Percentiles rank a stretch among this genome's conserved stretches.
Conservation (phyloP, 768 basidiomycete species). For the Pleurotus giganteus region DNA sequence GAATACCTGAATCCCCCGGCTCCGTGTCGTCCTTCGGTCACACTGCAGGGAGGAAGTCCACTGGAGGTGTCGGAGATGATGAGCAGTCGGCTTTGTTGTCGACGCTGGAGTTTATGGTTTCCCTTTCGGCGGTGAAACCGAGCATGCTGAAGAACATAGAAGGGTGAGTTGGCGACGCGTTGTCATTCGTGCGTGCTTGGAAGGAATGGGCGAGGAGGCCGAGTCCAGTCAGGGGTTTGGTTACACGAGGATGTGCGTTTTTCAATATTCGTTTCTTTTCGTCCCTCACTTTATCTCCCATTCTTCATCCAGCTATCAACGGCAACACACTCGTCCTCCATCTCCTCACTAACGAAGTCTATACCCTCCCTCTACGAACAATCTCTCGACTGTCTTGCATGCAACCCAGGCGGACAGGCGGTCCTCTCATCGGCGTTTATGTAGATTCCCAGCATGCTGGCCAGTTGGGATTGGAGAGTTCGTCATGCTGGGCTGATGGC, state of each 20-base stretch:
- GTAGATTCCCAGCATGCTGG: slow-evolving; percentile 80
- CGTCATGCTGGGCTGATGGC: slow-evolving; percentile 87
- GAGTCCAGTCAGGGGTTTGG: background rate
- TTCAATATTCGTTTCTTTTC: slow-evolving; percentile 1
- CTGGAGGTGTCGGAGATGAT: slow-evolving; percentile 25
- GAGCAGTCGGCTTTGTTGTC: background rate
- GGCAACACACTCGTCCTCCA: slow-evolving; percentile 3
- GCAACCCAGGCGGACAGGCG: slow-evolving; percentile 72
- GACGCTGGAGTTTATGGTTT: slow-evolving; percentile 79
- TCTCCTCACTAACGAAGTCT: slow-evolving; percentile 7
- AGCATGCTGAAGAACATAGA: slow-evolving; percentile 64
- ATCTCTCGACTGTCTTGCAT: slow-evolving; percentile 76
- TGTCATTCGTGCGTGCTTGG: slow-evolving; percentile 72
- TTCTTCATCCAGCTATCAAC: background rate
- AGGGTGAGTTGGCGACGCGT: slow-evolving; percentile 72
- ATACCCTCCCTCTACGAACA: slow-evolving; percentile 78
- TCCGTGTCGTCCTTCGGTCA: slow-evolving; percentile 25
- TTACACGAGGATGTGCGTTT: slow-evolving; percentile 60
- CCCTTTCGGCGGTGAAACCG: slow-evolving; percentile 72
- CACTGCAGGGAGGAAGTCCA: slow-evolving; percentile 27
- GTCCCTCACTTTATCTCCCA: slow-evolving; percentile 7
- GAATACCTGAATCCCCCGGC: slow-evolving; percentile 9
- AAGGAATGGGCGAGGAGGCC: slow-evolving; percentile 75
- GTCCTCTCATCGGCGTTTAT: slow-evolving; percentile 80
- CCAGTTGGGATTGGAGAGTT: slow-evolving; percentile 79